Evolutionary conservation across 2,329 filamentous ascomycete genomes (phyloP), one percentile per base, ranked within the genome.

Genomic region (Fusarium sp.): DNA sequence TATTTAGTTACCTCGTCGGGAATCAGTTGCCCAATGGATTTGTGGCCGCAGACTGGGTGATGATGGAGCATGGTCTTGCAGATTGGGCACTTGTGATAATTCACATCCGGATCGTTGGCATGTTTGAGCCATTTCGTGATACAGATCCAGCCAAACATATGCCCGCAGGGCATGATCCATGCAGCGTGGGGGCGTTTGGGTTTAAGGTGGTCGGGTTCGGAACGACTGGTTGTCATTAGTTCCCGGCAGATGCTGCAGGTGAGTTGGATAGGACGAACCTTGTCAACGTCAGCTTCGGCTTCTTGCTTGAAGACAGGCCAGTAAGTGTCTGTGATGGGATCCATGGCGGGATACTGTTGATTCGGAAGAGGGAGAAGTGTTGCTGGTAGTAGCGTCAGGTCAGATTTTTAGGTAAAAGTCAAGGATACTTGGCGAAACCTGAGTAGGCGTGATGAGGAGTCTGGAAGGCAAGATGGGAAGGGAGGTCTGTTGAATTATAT

Each of bases 281-380:
- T 24, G 2, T 15, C 31, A 2, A n/a, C 15, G 20, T 56, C 50
- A 7, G 11, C 8, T 13, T 45, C 39, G 9, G 44, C 56, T 18
- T 9, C 33, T 10, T 17, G 20, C 15, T 39, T 44, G 24, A 58
- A 58, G 7, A n/a, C 17, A 20, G 56, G 51, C 52, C 57, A 59
- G 20, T 57, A 58, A 14, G 11, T 59, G 8, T 58, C 42, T 6
- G 57, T 48, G 20, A 59, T 56, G 13, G 56, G 50, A 0, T 20
- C 7, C 14, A 22, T 33, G 18, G 15, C 22, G 13, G 8, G 18
- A 34, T 17, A 6, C 14, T 26, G 22, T 24, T 10, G 40, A 17
- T 15, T 40, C 18, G 7, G 4, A 5, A 9, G 13, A 15, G 40
- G 40, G 15, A 15, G 20, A 36, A 36, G 8, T 5, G 20, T 43